Evolutionary conservation across 2,329 filamentous ascomycete species (phyloP).

Genomic region (Clonostachys rhizophaga): DNA sequence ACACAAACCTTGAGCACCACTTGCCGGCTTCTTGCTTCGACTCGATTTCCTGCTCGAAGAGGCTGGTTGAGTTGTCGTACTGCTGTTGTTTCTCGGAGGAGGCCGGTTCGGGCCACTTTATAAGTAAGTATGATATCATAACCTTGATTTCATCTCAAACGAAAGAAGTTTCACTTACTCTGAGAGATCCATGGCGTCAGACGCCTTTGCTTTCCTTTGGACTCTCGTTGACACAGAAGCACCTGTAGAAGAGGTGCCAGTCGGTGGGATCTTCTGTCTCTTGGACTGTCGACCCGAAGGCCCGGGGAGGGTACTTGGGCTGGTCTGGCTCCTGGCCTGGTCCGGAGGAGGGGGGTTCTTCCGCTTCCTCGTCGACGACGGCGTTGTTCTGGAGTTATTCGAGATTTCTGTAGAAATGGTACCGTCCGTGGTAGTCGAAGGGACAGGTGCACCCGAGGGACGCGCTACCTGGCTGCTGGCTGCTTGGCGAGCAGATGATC

Average conservation of each 20-base stretch:
- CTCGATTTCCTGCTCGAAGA: constrained; percentile 69
- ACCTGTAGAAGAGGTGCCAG: constrained; percentile 27
- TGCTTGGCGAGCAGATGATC: constrained; percentile 88
- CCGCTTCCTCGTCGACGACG: constrained; percentile 63
- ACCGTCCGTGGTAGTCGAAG: constrained; percentile 29
- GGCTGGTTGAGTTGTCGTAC: constrained; percentile 39
- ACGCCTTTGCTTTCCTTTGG: constrained; percentile 58
- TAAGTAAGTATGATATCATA: no score
- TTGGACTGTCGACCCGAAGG: constrained; percentile 59
- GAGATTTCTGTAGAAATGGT: constrained; percentile 32
- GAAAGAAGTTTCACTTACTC: constrained; percentile 49
- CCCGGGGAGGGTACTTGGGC: constrained; percentile 11
- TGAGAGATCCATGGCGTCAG: constrained; percentile 67
- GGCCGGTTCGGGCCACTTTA: no score
- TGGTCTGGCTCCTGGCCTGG: constrained; percentile 37
- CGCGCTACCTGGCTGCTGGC: constrained; percentile 56
- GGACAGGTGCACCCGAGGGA: constrained; percentile 32
- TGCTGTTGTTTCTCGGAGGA: no score
- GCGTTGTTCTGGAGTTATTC: constrained; percentile 20
- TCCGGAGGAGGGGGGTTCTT: constrained; percentile 52
- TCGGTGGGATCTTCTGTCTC: constrained; percentile 61
- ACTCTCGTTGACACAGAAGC: constrained; percentile 26
- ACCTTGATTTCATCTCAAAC: background rate
- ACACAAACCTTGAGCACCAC: constrained; percentile 32
- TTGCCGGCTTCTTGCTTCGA: constrained; percentile 61